These are phyloP conservation scores for Fusarium lateritium DNA, from an alignment of 2,329 filamentous ascomycete species.

Conservation along the genomic window DNA sequence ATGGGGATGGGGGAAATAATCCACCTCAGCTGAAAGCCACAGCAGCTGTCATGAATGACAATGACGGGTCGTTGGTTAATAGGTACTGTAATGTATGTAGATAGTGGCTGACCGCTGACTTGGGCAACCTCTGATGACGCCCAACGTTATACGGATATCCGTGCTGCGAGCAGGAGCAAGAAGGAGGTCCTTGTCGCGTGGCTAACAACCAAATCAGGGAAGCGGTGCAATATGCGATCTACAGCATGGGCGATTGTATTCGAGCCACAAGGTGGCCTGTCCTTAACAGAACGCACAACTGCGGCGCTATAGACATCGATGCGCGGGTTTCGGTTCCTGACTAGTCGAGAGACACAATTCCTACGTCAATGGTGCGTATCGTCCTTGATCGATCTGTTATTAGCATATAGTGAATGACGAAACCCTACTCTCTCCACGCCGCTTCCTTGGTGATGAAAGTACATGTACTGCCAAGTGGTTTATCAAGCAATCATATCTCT, in stretches of 20 bases:
- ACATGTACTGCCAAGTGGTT: slow-evolving; percentile 22
- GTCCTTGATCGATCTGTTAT: slow-evolving; percentile 21
- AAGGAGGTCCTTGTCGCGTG: slow-evolving; percentile 37
- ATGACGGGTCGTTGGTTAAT: slow-evolving; percentile 27
- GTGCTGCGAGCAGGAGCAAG: background rate
- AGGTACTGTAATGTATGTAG: slow-evolving; percentile 10
- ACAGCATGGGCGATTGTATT: slow-evolving; percentile 30
- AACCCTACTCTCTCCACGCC: slow-evolving; percentile 10
- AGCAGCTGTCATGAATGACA: slow-evolving; percentile 32
- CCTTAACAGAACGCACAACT: slow-evolving; percentile 29
- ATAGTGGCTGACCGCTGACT: slow-evolving; percentile 19
- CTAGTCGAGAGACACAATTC: slow-evolving; percentile 35
- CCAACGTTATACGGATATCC: slow-evolving; percentile 7
- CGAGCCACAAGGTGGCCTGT: slow-evolving; percentile 31
- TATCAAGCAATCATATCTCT: slow-evolving; percentile 16
- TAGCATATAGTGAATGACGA: slow-evolving; percentile 36
- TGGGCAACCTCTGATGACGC: slow-evolving; percentile 28
- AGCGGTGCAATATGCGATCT: slow-evolving; percentile 36
- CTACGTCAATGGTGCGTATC: slow-evolving; percentile 41
- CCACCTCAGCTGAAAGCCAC: slow-evolving; percentile 41
- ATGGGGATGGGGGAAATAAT: slow-evolving; percentile 7
- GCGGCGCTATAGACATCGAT: slow-evolving; percentile 39
- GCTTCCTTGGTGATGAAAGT: slow-evolving; percentile 18
- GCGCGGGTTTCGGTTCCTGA: slow-evolving; percentile 40
- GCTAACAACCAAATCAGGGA: slow-evolving; percentile 44